Evolutionary conservation across 176 grass and related monocot species (phyloP).

Genomic region (Oryza longistaminata): DNA sequence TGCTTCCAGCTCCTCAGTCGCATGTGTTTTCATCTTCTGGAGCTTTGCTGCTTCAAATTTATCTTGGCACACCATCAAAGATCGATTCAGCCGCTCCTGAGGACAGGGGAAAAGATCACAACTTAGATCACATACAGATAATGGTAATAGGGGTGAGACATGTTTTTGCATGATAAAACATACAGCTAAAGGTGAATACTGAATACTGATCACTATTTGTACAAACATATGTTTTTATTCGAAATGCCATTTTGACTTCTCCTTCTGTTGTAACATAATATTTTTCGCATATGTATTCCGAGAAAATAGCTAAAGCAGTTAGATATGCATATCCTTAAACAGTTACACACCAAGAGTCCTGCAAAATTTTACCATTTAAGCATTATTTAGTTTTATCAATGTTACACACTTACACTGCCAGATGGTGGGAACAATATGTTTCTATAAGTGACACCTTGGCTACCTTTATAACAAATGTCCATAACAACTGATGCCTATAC

Average conservation of each 20-base stretch:
- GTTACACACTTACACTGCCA: too few species aligned
- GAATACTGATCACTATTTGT: neutral
- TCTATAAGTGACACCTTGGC: too few species aligned
- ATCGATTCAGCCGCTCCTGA: slow-evolving; percentile 83
- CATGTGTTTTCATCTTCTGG: slow-evolving; percentile 75
- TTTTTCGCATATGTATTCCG: neutral
- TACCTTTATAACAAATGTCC: too few species aligned
- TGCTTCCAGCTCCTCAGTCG: slow-evolving; percentile 65
- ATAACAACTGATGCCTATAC: too few species aligned
- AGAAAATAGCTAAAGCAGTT: neutral
- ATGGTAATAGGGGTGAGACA: neutral
- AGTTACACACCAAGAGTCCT: neutral
- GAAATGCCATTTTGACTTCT: neutral
- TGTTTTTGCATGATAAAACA: neutral
- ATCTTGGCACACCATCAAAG: slow-evolving; percentile 88
- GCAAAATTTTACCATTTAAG: neutral
- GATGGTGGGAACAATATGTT: too few species aligned
- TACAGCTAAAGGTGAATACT: neutral
- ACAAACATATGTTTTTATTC: neutral
- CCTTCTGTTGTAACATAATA: neutral
- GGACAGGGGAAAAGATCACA: neutral
- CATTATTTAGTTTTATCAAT: neutral
- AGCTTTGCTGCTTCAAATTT: slow-evolving; percentile 81
- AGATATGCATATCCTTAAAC: neutral
- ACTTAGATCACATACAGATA: neutral